Evolutionary conservation across 2,329 filamentous ascomycete species (phyloP).

Genomic region (Hymenoscyphus albidus): DNA sequence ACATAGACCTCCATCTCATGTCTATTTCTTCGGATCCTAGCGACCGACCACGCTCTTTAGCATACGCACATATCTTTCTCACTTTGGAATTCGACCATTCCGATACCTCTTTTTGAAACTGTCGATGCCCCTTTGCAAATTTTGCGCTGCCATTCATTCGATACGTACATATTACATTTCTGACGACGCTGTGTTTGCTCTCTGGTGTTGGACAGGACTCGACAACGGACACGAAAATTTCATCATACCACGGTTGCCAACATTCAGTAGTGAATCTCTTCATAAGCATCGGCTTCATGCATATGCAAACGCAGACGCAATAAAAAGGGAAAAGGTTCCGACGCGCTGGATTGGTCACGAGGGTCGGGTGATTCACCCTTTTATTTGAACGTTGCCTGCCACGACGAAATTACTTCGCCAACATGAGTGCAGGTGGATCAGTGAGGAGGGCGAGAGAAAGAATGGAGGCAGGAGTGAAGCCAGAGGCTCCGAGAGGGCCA

Average conservation of each 20-base stretch:
- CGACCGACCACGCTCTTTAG: slow-evolving; percentile 32
- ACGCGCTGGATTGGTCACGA: slow-evolving; percentile 23
- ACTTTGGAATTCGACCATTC: slow-evolving; percentile 24
- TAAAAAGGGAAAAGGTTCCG: slow-evolving; percentile 21
- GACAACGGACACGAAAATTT: slow-evolving; percentile 7
- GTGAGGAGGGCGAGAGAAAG: slow-evolving; percentile 53
- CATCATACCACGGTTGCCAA: slow-evolving; percentile 16
- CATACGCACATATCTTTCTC: slow-evolving; percentile 12
- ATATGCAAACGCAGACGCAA: slow-evolving; percentile 28
- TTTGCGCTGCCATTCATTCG: slow-evolving; percentile 4
- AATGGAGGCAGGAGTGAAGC: slow-evolving; percentile 41
- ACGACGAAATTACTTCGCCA: slow-evolving; percentile 1
- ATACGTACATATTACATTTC: slow-evolving; percentile 5
- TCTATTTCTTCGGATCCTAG: slow-evolving; percentile 29
- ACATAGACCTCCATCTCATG: slow-evolving; percentile 22
- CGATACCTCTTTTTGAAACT: not conserved
- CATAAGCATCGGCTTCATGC: slow-evolving; percentile 31
- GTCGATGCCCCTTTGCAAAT: slow-evolving; percentile 4
- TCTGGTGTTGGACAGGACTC: slow-evolving; percentile 9
- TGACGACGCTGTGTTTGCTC: slow-evolving; percentile 11
- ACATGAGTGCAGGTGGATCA: slow-evolving; percentile 41
- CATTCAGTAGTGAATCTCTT: slow-evolving; percentile 19
- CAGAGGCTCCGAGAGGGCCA: slow-evolving; percentile 25
- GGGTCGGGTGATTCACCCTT: slow-evolving; percentile 13
- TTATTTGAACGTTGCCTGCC: slow-evolving; percentile 13